These are phyloP conservation scores for Botryotinia globosa DNA, from an alignment of 2,329 filamentous ascomycete species.

Conservation along the genomic window DNA sequence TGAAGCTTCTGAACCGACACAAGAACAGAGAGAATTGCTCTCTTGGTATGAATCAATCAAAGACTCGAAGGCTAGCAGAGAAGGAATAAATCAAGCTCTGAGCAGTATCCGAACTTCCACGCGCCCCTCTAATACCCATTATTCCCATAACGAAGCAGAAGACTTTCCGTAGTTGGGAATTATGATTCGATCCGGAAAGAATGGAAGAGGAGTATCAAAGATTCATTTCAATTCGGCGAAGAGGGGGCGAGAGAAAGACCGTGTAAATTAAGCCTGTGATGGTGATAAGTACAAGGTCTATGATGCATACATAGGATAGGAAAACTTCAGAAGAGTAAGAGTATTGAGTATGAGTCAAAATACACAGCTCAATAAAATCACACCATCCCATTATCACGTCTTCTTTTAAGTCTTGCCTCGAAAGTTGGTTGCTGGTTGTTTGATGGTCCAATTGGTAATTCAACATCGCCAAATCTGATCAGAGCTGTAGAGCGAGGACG, in stretches of 20 bases:
- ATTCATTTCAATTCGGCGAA: background rate
- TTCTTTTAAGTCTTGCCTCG: slow-evolving; percentile 31
- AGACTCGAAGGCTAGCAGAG: background rate
- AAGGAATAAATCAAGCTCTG: background rate
- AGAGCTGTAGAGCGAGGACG: slow-evolving; percentile 14
- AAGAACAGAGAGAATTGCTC: background rate
- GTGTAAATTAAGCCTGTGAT: background rate
- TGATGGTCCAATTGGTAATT: slow-evolving; percentile 25
- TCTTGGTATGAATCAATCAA: background rate
- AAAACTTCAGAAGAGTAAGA: background rate
- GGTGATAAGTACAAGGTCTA: too few relatives aligned
- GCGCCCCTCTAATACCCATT: background rate
- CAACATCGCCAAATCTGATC: slow-evolving; percentile 16
- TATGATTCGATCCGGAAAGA: background rate
- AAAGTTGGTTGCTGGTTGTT: slow-evolving; percentile 28
- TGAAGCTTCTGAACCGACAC: background rate
- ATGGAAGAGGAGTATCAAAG: background rate
- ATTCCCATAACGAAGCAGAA: background rate
- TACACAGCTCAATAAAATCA: background rate
- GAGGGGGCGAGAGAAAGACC: background rate
- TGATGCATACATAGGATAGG: background rate
- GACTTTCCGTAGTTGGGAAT: background rate
- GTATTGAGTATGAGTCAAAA: background rate
- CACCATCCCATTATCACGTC: background rate
- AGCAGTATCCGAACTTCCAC: background rate